Percentiles rank a stretch among this genome's conserved stretches.
These are phyloP conservation scores for Rhytidhysteron rufulum DNA, from an alignment of 2,329 filamentous ascomycete species.

Conservation along the genomic window DNA sequence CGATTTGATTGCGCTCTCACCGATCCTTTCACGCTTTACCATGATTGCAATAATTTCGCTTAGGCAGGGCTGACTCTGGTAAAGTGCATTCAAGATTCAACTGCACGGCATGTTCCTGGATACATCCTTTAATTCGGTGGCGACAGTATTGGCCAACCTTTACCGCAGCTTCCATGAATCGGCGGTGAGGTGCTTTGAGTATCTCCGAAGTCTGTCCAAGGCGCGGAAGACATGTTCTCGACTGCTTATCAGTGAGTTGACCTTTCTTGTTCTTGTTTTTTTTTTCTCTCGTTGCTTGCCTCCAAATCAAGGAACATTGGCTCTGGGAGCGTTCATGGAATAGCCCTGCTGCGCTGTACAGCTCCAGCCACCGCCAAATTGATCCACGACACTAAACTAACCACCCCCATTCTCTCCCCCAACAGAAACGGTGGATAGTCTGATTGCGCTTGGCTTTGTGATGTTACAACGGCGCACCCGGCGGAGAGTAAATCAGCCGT, in stretches of 20 bases:
- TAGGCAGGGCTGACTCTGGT: constrained; percentile 14
- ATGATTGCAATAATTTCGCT: background rate
- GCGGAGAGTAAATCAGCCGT: constrained; percentile 43
- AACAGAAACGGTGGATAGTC: constrained; percentile 60
- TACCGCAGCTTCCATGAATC: constrained; percentile 72
- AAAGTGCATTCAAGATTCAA: constrained; percentile 72
- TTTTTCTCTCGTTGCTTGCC: no score
- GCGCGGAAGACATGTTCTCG: constrained; percentile 53
- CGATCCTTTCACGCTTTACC: no score
- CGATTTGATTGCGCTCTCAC: no score
- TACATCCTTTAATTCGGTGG: constrained; percentile 67
- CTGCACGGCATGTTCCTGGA: constrained; percentile 82
- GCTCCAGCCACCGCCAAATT: constrained; percentile 16
- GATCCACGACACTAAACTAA: no score
- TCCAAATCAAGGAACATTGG: no score
- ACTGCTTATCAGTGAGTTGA: constrained; percentile 59
- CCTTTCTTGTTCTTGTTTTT: no score
- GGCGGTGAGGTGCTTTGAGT: constrained; percentile 67
- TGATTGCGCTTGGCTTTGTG: constrained; percentile 61
- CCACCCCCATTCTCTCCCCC: no score
- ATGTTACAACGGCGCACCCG: constrained; percentile 57
- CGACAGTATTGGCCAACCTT: constrained; percentile 70
- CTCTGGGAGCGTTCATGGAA: constrained; percentile 11
- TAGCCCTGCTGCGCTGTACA: constrained; percentile 14
- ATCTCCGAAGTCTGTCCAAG: constrained; percentile 56